These are phyloP conservation scores for Eucalyptus erythrocorys DNA, from an alignment of 345 rosid species.

Conservation along the genomic window DNA sequence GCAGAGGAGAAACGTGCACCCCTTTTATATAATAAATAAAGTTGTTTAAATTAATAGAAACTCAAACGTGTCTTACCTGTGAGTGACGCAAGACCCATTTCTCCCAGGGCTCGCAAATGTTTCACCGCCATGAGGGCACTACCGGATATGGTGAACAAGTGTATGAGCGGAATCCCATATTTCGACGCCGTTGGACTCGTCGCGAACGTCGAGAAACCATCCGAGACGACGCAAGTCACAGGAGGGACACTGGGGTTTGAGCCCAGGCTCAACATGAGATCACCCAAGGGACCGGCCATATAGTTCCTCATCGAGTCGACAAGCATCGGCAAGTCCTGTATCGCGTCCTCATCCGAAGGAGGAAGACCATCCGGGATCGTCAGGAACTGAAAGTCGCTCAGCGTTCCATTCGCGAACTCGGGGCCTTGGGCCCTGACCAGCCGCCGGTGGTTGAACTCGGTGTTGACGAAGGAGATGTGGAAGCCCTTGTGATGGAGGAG, in stretches of 20 bases:
- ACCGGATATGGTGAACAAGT: not conserved
- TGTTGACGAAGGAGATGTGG: conserved; percentile 7
- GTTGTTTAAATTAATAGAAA: not conserved
- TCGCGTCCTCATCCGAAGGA: not conserved
- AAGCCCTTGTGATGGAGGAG: conserved; percentile 7
- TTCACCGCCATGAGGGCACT: not conserved
- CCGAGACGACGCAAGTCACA: not conserved
- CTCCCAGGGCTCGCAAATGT: not conserved
- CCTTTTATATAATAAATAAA: not conserved
- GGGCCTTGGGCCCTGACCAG: not conserved
- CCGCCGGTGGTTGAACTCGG: conserved; percentile 8
- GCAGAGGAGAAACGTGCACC: not conserved
- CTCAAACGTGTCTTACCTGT: not conserved
- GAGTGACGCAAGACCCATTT: conserved; percentile 1
- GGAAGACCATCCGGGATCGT: not conserved
- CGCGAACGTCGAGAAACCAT: not conserved
- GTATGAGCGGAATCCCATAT: not conserved
- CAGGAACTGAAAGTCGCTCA: not conserved
- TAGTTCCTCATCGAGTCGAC: not conserved
- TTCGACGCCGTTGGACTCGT: not conserved
- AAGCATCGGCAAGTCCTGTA: not conserved
- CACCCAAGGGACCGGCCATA: not conserved
- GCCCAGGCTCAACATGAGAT: not conserved
- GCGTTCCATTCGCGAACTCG: not conserved
- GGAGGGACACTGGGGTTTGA: not conserved